Evolutionary conservation across 2,329 filamentous ascomycete genomes (phyloP), one percentile per base, ranked within the genome.

Genomic region (Sporothrix curviconia): DNA sequence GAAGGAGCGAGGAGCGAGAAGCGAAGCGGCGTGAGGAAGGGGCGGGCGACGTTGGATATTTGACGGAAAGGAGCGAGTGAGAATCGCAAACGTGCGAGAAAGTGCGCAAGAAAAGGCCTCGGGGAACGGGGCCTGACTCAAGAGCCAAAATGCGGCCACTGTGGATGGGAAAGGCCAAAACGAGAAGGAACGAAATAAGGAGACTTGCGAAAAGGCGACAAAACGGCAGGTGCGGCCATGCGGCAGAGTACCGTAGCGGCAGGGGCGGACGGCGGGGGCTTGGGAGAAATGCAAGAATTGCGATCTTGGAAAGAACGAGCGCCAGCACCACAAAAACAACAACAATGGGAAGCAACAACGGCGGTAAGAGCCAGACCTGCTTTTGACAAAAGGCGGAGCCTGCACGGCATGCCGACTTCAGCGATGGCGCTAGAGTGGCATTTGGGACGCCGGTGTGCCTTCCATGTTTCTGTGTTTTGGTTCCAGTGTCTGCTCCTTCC

Each of bases 281-380:
- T 36, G 25, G 50, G n/a, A 37, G 7, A n/a, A n/a, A n/a, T n/a
- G n/a, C n/a, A n/a, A n/a, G n/a, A n/a, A n/a, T n/a, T n/a, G n/a
- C n/a, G n/a, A n/a, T n/a, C n/a, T n/a, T n/a, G n/a, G 28, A 50
- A 43, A 42, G 34, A 42, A 19, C 37, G 28, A 17, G 24, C 32
- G 17, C 51, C 14, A 19, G 40, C 15, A 28, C 19, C 40, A 22
- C 28, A 44, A 25, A 55, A 55, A 55, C 42, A 55, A 55, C 22
- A 55, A 55, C 52, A 55, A 55, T 50, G 54, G 54, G 43, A 47
- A 55, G 39, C 14, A 47, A 55, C 30, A 39, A 47, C 40, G 52
- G 19, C 30, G 51, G 51, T 39, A 54, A 28, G 39, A 54, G n/a
- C 50, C n/a, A n/a, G n/a, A n/a, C n/a, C n/a, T n/a, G n/a, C n/a